Percentiles rank a stretch among this genome's conserved stretches.
Conservation (phyloP, 2,329 filamentous ascomycete species). For the Drechslera avenae region DNA sequence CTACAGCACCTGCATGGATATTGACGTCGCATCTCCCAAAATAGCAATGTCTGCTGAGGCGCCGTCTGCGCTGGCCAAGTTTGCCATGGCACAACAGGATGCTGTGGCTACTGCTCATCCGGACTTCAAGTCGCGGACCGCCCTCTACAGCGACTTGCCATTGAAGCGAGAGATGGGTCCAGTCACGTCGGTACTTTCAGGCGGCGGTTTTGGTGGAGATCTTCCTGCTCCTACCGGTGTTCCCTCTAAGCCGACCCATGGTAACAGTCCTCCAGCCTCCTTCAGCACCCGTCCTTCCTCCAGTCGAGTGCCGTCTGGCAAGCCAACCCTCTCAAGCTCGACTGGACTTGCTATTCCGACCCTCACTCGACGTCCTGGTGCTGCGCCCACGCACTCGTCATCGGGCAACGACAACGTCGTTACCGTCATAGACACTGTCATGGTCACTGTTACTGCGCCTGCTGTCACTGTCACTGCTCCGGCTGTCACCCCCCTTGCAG, state of each 20-base stretch:
- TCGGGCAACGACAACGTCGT: constrained; percentile 17
- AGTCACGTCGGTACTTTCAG: constrained; percentile 22
- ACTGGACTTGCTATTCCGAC: constrained; percentile 22
- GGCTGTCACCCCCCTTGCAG: constrained; percentile 2
- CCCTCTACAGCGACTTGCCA: too few species aligned
- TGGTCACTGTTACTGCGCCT: constrained; percentile 34
- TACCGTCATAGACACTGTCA: constrained; percentile 35
- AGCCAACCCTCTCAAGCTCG: constrained; percentile 4
- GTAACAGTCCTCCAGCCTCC: background rate
- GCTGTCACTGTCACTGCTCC: constrained; percentile 6
- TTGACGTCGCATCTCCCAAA: constrained; percentile 51
- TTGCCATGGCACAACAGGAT: constrained; percentile 49
- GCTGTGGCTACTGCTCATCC: constrained; percentile 48
- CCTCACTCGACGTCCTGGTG: constrained; percentile 21
- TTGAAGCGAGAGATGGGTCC: constrained; percentile 38
- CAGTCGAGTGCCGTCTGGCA: background rate
- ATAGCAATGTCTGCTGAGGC: too few species aligned
- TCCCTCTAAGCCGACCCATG: too few species aligned
- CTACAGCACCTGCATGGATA: constrained; percentile 64
- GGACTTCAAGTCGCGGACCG: constrained; percentile 50
- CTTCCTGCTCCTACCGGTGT: background rate
- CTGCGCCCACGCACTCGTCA: constrained; percentile 9
- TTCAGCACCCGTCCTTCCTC: background rate
- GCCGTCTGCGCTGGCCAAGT: constrained; percentile 11
- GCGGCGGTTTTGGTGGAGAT: constrained; percentile 5